Evolutionary conservation across 2,329 filamentous ascomycete genomes (phyloP).

Genomic region (Orbilia quercus): DNA sequence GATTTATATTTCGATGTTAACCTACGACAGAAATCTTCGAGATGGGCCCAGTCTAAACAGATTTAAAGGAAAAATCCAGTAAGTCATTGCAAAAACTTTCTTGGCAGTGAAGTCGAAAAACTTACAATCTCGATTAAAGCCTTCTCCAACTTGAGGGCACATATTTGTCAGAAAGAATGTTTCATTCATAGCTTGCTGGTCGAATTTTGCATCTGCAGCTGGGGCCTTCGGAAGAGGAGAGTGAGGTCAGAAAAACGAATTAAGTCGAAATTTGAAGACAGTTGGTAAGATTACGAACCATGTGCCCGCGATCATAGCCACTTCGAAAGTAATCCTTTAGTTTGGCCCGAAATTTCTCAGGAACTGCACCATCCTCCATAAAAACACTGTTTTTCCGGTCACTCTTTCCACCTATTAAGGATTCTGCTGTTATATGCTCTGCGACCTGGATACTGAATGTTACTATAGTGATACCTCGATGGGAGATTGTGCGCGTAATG

Average conservation of each 20-base stretch:
- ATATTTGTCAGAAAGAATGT: conserved; percentile 96
- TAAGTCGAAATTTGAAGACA: too few relatives aligned
- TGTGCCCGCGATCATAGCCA: conserved; percentile 95
- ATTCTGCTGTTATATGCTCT: conserved; percentile 94
- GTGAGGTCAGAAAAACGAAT: too few relatives aligned
- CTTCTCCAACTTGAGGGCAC: conserved; percentile 97
- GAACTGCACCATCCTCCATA: conserved; percentile 82
- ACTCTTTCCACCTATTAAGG: conserved; percentile 77
- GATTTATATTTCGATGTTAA: conserved; percentile 83
- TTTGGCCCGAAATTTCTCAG: conserved; percentile 86
- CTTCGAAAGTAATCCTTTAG: conserved; percentile 94
- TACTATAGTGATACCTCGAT: not conserved
- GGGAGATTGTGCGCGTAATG: too few relatives aligned
- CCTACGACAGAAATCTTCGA: conserved; percentile 94
- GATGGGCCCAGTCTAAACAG: conserved; percentile 84
- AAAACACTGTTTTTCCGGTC: conserved; percentile 88
- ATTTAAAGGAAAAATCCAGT: not conserved
- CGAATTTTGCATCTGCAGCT: conserved; percentile 96
- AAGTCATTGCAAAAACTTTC: not conserved
- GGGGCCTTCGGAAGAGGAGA: conserved; percentile 70
- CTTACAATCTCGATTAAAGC: conserved; percentile 91
- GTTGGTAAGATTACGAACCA: conserved; percentile 63
- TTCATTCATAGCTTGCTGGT: conserved; percentile 90
- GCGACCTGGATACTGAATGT: conserved; percentile 65
- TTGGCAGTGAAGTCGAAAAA: not conserved